A percentile compares a stretch with the other conserved stretches of the same genome.
Conservation (phyloP, 352 stramenopile genomes). For the Phytophthora tentaculata region DNA sequence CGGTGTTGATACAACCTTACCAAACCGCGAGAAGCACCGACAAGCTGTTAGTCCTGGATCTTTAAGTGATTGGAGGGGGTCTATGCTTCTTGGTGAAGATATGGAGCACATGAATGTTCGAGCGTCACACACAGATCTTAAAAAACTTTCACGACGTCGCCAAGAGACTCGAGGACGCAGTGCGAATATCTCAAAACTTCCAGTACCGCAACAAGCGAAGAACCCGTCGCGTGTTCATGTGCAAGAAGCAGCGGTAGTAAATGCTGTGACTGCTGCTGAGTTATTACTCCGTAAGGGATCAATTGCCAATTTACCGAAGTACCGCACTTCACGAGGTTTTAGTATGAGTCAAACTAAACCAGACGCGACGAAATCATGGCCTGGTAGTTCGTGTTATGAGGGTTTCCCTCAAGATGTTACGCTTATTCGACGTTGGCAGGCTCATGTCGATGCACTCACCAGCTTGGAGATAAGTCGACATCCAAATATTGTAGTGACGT, state of each 20-base stretch:
- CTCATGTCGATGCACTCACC: slow-evolving; percentile 56
- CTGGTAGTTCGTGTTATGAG: slow-evolving; percentile 26
- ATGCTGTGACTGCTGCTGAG: slow-evolving; percentile 50
- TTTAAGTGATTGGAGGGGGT: slow-evolving; percentile 35
- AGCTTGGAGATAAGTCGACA: slow-evolving; percentile 64
- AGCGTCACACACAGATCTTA: slow-evolving; percentile 51
- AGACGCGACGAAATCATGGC: slow-evolving; percentile 13
- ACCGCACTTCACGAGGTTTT: slow-evolving; percentile 10
- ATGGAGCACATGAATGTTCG: slow-evolving; percentile 44
- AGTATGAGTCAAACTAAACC: slow-evolving; percentile 5
- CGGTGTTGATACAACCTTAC: slow-evolving; percentile 3
- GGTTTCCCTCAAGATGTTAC: slow-evolving; percentile 39
- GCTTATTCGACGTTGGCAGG: slow-evolving; percentile 51
- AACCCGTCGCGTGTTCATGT: slow-evolving; percentile 1
- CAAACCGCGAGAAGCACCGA: slow-evolving; percentile 31
- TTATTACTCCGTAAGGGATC: slow-evolving; percentile 44
- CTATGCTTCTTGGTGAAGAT: slow-evolving; percentile 44
- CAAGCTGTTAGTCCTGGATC: slow-evolving; percentile 23
- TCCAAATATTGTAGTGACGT: slow-evolving; percentile 70
- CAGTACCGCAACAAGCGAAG: slow-evolving; percentile 10
- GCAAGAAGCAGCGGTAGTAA: slow-evolving; percentile 38
- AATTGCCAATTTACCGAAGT: slow-evolving; percentile 2
- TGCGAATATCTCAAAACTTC: slow-evolving; percentile 5
- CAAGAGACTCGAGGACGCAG: slow-evolving; percentile 24
- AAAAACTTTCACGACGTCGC: slow-evolving; percentile 39